Conservation (phyloP, 495 filamentous ascomycete genomes). For the Lophiotrema nucula region DNA sequence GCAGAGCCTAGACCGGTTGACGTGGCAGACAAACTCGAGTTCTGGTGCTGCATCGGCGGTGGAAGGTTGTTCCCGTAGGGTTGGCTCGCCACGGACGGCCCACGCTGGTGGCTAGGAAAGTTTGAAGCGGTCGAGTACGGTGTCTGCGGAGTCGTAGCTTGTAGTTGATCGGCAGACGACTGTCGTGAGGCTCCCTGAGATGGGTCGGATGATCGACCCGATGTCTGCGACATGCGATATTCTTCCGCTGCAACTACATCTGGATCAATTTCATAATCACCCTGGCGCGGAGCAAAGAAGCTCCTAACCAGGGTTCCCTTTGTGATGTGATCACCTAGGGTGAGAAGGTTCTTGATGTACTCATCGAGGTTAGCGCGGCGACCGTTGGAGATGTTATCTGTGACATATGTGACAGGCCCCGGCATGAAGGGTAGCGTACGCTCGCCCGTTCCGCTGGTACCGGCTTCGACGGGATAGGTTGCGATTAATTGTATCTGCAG, state of each 20-base stretch:
- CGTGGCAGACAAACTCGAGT: slow-evolving; percentile 52
- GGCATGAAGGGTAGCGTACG: slow-evolving; percentile 97
- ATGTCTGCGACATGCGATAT: slow-evolving; percentile 33
- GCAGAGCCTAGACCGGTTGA: slow-evolving; percentile 47
- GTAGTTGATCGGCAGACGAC: slow-evolving; percentile 53
- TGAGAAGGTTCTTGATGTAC: slow-evolving; percentile 87
- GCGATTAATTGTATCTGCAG: slow-evolving; percentile 94
- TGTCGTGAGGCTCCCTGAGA: slow-evolving; percentile 62
- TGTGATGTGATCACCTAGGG: slow-evolving; percentile 79
- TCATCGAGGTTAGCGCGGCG: slow-evolving; percentile 87
- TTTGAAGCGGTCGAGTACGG: slow-evolving; percentile 24
- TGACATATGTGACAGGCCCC: slow-evolving; percentile 95
- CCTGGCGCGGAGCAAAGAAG: slow-evolving; percentile 84
- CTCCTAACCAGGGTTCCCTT: slow-evolving; percentile 78
- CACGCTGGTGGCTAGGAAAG: slow-evolving; percentile 54
- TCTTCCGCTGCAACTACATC: slow-evolving; percentile 34
- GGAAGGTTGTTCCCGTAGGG: slow-evolving; percentile 8
- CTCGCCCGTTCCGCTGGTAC: slow-evolving; percentile 70
- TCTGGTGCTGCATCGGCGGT: slow-evolving; percentile 34
- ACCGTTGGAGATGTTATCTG: slow-evolving; percentile 92
- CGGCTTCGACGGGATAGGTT: slow-evolving; percentile 90
- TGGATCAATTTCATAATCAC: slow-evolving; percentile 85
- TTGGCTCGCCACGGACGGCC: slow-evolving; percentile 50
- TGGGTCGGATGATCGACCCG: slow-evolving; percentile 28
- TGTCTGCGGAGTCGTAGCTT: slow-evolving; percentile 20